Base-by-base conservation (phyloP, 2,329 filamentous ascomycete genomes). In the Xylariaceae sp. region DNA sequence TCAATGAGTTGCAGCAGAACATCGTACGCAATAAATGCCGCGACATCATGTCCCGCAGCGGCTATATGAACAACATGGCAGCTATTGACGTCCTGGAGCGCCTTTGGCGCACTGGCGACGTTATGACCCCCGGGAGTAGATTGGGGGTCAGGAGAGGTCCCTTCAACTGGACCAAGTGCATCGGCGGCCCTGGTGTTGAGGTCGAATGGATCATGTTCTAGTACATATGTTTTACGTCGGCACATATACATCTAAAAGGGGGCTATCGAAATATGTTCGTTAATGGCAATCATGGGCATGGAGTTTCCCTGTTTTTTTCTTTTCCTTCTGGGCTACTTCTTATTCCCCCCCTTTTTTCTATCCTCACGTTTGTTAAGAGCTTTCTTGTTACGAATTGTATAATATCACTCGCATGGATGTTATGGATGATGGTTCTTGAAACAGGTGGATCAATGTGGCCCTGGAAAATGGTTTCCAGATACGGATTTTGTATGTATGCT, bases 41-140 rank as follows among this genome's bases (percentile, higher is more conserved):
- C 37, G 91, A 93, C 67, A 93, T 97, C 61, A 92, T 93, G 79
- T 83, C 85, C 24, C 88, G 93, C 61, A 93, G 89, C 48, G 92
- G 92, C 1, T 97, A 97, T 74, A 90, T 92, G 79, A 97, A 96
- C 74, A 97, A 96, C 69, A 81, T 95, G 33, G 88, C 89, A 6
- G 91, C 89, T 6, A 79, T 97, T 21, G 89, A 94, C 65, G 85
- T 96, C 3, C 74, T 97, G 35, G 92, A 97, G 76, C 85, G 86
- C 64, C 81, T 96, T 13, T 97, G 93, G 92, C 78, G 79, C 10
- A 81, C 80, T 43, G 53, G 49, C 13, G 53, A 37, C n/a, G 33
- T 48, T 11, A 36, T 29, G 16, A 71, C 65, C 43, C 67, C 70
- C 16, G 69, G 64, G 15, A 59, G 60, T 51, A 72, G 72, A 64